phyloP scores from a whole-genome alignment of 2,329 filamentous ascomycete genomes.

The Fusarium oligoseptatum region DNA sequence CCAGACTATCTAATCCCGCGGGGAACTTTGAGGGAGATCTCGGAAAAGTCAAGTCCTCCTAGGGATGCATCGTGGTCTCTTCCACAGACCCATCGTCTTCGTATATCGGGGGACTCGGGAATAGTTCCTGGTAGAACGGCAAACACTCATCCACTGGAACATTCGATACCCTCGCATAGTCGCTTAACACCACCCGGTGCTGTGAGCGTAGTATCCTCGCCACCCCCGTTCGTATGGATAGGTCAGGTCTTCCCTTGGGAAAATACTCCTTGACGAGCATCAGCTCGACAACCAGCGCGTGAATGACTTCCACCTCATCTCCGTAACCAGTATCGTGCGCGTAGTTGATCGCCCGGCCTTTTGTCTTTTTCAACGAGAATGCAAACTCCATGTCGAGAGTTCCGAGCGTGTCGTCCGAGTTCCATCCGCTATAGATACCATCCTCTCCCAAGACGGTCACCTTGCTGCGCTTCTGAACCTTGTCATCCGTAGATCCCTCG shows the following conservation, averaged over 20 bases:
- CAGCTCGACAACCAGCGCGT: slow-evolving; percentile 89
- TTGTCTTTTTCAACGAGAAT: slow-evolving; percentile 55
- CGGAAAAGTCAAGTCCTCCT: not conserved
- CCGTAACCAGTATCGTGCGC: slow-evolving; percentile 81
- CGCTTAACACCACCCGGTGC: slow-evolving; percentile 84
- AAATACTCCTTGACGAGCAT: slow-evolving; percentile 92
- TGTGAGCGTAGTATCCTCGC: slow-evolving; percentile 92
- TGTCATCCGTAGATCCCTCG: accelerated
- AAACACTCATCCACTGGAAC: slow-evolving; percentile 1
- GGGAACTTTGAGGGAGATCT: too few species aligned
- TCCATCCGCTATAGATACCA: slow-evolving; percentile 89
- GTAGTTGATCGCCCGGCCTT: slow-evolving; percentile 63
- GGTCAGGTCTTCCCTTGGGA: slow-evolving; percentile 72
- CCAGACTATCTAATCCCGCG: not conserved
- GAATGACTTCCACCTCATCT: slow-evolving; percentile 82
- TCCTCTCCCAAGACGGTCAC: slow-evolving; percentile 81
- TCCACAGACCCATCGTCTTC: not conserved
- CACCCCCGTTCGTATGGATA: slow-evolving; percentile 86
- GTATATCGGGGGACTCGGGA: slow-evolving; percentile 18
- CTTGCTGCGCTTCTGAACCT: slow-evolving; percentile 62
- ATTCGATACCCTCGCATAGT: slow-evolving; percentile 51
- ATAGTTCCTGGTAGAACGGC: slow-evolving; percentile 14
- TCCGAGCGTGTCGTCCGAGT: slow-evolving; percentile 70
- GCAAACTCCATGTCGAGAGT: slow-evolving; percentile 74
- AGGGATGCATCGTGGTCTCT: not conserved